A percentile compares a stretch with the other conserved stretches of the same genome.
phyloP scores from a whole-genome alignment of 805 yeast genomes.

The Pichia manshurica region DNA sequence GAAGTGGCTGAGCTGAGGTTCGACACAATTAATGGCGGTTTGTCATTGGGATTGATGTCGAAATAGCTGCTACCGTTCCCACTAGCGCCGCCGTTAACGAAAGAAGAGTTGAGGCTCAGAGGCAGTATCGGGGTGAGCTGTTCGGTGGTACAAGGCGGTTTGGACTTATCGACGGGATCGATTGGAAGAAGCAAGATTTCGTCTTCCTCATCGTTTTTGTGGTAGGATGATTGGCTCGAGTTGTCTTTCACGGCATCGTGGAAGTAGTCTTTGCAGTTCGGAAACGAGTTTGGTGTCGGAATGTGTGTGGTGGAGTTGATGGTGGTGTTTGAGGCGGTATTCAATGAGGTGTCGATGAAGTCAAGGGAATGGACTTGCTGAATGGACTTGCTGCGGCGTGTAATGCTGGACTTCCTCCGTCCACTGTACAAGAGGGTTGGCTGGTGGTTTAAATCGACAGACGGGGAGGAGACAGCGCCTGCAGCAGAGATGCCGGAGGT shows the following conservation, averaged over 20 bases:
- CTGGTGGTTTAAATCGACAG: background rate
- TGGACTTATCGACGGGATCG: conserved; percentile 24
- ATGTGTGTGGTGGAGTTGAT: background rate
- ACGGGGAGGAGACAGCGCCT: too few species aligned
- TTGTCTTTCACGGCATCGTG: background rate
- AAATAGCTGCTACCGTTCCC: background rate
- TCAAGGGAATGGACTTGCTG: conserved; percentile 4
- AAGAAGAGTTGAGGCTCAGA: conserved; percentile 6
- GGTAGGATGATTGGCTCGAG: background rate
- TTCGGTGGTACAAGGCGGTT: conserved; percentile 27
- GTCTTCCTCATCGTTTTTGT: background rate
- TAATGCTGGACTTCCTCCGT: conserved; percentile 4
- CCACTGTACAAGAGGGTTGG: conserved; percentile 9
- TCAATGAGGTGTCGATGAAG: conserved; percentile 8
- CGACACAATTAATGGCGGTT: conserved; percentile 5
- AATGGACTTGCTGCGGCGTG: conserved; percentile 5
- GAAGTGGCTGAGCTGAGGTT: conserved; percentile 16
- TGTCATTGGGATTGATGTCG: background rate
- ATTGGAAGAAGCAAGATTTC: conserved; percentile 25
- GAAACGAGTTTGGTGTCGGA: too few species aligned
- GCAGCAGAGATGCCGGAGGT: too few species aligned
- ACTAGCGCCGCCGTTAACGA: background rate
- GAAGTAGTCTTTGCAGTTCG: background rate
- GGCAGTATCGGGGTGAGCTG: conserved; percentile 26
- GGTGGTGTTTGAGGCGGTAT: background rate